phyloP scores from a whole-genome alignment of 2,329 filamentous ascomycete species.

The Ceratocystis papillata region DNA sequence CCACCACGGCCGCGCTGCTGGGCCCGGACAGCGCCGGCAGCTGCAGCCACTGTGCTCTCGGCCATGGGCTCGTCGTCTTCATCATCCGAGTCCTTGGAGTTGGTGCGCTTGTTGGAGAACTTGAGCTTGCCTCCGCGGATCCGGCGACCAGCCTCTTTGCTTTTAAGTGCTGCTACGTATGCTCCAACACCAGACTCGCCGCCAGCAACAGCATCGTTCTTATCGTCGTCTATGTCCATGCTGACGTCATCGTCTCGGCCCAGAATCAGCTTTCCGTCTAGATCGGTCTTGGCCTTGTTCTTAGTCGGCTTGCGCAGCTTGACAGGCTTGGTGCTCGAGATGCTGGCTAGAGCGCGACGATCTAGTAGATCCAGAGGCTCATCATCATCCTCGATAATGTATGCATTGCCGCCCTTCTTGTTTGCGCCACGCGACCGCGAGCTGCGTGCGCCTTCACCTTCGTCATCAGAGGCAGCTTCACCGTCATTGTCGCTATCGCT shows the following conservation, averaged over 20 bases:
- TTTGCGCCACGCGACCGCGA: constrained; percentile 29
- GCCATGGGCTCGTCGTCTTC: constrained; percentile 44
- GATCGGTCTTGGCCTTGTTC: constrained; percentile 57
- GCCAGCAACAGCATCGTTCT: constrained; percentile 38
- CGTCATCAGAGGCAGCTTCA: constrained; percentile 50
- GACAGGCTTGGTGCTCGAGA: constrained; percentile 77
- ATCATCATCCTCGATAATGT: constrained; percentile 88
- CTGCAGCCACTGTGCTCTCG: constrained; percentile 36
- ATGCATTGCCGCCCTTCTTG: constrained; percentile 57
- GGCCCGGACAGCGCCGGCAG: neutral
- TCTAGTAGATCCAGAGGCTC: constrained; percentile 92
- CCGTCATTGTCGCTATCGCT: constrained; percentile 50
- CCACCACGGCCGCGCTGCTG: constrained; percentile 26
- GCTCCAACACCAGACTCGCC: constrained; percentile 50
- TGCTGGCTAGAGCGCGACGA: constrained; percentile 77
- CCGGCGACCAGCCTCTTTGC: constrained; percentile 53
- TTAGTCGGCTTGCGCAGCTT: constrained; percentile 47
- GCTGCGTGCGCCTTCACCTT: neutral
- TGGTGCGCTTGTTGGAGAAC: constrained; percentile 53
- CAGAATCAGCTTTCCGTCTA: constrained; percentile 72
- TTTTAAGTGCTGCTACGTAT: constrained; percentile 58
- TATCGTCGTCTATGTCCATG: constrained; percentile 53
- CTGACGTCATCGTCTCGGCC: constrained; percentile 47
- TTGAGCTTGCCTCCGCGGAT: constrained; percentile 59
- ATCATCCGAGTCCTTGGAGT: constrained; percentile 37